Evolutionary conservation across 2,329 filamentous ascomycete species (phyloP), one percentile per base, ranked within the genome.

Genomic region (Fusarium sp.): DNA sequence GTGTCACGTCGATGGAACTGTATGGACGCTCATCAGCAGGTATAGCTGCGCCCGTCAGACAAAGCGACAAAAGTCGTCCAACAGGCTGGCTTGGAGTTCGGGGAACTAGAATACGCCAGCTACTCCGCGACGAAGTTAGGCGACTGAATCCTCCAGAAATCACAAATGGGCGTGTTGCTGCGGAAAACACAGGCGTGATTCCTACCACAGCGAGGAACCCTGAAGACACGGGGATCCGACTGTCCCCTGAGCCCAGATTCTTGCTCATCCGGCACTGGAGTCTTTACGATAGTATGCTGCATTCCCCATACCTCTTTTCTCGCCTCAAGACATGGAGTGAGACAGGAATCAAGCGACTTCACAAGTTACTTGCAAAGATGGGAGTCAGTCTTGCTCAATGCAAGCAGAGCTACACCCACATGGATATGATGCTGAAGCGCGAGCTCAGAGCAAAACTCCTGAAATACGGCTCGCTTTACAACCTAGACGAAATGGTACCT

Each of bases 321-420:
- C 89, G 94, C 33, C 86, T 99, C 45, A 95, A 97, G 79, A 94
- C 97, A 46, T 99, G 96, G 95, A 97, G 91, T 63, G 96, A 98
- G 66, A 88, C 87, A 51, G 96, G 96, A 5, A 87, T 93, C 54
- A 97, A 97, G 78, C 89, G 95, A 52, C 84, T 99, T 21, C 93
- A 98, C 79, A 98, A 98, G 77, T 87, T 99, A 1, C 86, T 99
- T 4, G 96, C 96, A 43, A 99, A 98, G 80, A 99, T 99, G 95
- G 96, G 96, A 33, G 93, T 99, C 57, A 97, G 93, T 75, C 84
- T 98, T 38, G 92, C 91, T 7, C 95, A 99, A 81, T 97, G 94
- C 81, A 94, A 94, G 74, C 96, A 98, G 80, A 95, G 90, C 77
- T 99, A 98, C 77, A 94, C 94, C 0, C 96, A 99, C 79, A 98